Percentiles rank a stretch among this genome's conserved stretches.
phyloP scores from a whole-genome alignment of 169 alveolate genomes.

The Plasmodium vinckei region DNA sequence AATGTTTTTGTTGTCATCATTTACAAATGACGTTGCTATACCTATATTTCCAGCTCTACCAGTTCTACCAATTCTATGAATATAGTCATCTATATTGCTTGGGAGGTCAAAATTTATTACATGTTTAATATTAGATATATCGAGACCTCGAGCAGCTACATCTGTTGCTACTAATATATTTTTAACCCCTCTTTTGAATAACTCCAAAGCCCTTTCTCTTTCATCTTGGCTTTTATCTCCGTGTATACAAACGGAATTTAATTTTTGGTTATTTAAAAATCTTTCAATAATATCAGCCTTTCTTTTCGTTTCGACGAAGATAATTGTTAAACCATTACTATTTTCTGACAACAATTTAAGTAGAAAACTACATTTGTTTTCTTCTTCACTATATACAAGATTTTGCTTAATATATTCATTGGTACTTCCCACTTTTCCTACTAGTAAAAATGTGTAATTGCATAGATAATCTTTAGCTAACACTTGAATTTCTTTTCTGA shows the following conservation, averaged over 20 bases:
- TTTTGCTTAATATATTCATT: constrained; percentile 95
- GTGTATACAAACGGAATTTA: constrained; percentile 93
- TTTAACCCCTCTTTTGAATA: constrained; percentile 93
- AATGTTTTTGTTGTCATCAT: constrained; percentile 91
- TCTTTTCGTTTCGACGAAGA: constrained; percentile 92
- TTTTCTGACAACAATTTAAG: constrained; percentile 87
- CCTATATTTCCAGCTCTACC: constrained; percentile 99
- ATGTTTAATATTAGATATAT: constrained; percentile 95
- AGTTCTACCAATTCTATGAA: constrained; percentile 97
- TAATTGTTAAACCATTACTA: constrained; percentile 83
- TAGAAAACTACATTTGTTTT: constrained; percentile 88
- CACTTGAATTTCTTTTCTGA: constrained; percentile 93
- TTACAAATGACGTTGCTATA: constrained; percentile 95
- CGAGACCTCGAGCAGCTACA: constrained; percentile 99
- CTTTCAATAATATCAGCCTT: constrained; percentile 92
- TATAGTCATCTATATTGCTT: constrained; percentile 94
- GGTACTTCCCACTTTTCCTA: constrained; percentile 95
- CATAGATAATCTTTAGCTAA: constrained; percentile 92
- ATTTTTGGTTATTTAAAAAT: constrained; percentile 85
- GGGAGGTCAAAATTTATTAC: constrained; percentile 97
- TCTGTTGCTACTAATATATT: constrained; percentile 98
- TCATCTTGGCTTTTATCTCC: constrained; percentile 97
- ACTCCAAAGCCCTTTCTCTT: constrained; percentile 93
- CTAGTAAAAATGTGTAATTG: constrained; percentile 91
- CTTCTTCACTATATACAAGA: constrained; percentile 90